Conservation (phyloP, 1,284 basidiomycete genomes). For the Paramarasmius palmivorus region DNA sequence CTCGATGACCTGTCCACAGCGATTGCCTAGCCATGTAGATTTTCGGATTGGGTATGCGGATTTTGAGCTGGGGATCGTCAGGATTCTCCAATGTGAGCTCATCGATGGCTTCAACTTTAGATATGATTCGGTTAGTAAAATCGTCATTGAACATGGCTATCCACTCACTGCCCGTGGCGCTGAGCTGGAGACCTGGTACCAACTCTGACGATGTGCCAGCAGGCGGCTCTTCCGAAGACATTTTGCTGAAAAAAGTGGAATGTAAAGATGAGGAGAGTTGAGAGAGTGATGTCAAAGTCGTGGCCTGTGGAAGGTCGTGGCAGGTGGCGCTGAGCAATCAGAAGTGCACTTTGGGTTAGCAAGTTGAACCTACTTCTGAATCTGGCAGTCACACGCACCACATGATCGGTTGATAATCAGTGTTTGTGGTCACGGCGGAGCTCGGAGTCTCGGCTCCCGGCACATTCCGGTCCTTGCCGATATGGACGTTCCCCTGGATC, state of each 20-base stretch:
- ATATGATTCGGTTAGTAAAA: background rate
- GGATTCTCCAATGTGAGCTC: conserved; percentile 11
- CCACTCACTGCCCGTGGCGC: too few species aligned
- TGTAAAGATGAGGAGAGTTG: too few species aligned
- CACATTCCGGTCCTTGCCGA: too few species aligned
- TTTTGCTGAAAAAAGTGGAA: too few species aligned
- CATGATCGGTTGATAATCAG: background rate
- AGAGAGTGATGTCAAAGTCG: background rate
- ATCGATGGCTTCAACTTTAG: background rate
- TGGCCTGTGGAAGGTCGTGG: background rate
- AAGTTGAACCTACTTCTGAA: conserved; percentile 6
- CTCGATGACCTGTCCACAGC: conserved; percentile 69
- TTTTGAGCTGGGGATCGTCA: conserved; percentile 62
- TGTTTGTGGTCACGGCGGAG: too few species aligned
- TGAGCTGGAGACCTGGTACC: too few species aligned
- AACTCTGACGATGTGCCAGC: too few species aligned
- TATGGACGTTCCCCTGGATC: too few species aligned
- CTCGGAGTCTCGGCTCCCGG: too few species aligned
- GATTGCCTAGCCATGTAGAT: conserved; percentile 60
- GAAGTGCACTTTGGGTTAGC: background rate
- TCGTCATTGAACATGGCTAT: too few species aligned
- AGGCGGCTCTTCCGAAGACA: too few species aligned
- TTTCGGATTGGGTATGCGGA: conserved; percentile 61
- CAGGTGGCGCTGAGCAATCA: background rate
- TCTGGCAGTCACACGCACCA: background rate